A percentile compares a stretch with the other conserved stretches of the same genome.
Evolutionary conservation across 140 eudicot genomes (phyloP).

Genomic region (Oenanthe javanica): DNA sequence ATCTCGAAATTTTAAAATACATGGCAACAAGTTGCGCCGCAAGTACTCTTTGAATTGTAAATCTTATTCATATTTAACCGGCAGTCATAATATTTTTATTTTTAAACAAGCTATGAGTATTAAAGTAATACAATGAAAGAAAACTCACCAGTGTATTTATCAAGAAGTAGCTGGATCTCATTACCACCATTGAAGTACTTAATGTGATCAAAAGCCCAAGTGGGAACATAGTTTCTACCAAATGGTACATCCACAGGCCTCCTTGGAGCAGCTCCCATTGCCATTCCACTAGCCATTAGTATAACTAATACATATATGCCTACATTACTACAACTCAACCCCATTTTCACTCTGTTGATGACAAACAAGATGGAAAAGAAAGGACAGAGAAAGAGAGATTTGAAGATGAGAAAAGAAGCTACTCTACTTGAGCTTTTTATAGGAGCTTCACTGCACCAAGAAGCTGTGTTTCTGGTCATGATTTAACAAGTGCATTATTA

Average conservation of each 20-base stretch:
- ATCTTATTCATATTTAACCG: no score
- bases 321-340: background rate
- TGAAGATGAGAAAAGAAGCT: background rate
- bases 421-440: background rate
- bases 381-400: no score
- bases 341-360: background rate
- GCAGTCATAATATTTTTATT: no score
- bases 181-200: constrained; percentile 79
- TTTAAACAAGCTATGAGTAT: no score
- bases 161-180: constrained; percentile 65
- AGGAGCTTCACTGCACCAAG: background rate
- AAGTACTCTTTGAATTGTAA: no score
- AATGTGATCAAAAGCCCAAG: constrained; percentile 94
- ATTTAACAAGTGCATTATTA: background rate
- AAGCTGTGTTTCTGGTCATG: no score
- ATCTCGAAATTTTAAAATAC: no score
- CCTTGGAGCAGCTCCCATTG: constrained; percentile 44
- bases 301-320: background rate
- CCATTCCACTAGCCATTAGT: constrained; percentile 21
- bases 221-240: constrained; percentile 81
- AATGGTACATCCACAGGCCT: constrained; percentile 61
- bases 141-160: constrained; percentile 60
- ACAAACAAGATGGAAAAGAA: no score
- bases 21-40: no score
- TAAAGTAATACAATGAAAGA: no score